These are phyloP conservation scores for Kuraishia piskuri DNA, from an alignment of 805 yeast genomes.

Conservation along the genomic window DNA sequence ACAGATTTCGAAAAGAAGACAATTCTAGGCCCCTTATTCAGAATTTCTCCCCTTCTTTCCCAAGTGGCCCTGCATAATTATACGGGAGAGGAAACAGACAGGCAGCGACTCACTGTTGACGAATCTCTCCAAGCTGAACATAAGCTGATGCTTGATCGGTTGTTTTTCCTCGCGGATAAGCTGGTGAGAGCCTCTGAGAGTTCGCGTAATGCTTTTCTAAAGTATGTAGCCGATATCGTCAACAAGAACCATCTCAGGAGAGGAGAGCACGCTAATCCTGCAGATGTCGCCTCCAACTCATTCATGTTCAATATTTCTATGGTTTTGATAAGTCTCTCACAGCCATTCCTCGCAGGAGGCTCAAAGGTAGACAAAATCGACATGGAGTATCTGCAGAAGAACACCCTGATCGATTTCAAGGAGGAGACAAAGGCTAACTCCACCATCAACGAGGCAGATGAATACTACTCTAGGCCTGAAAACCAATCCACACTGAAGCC, in stretches of 20 bases:
- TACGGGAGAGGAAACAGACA: conserved; percentile 23
- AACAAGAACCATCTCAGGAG: conserved; percentile 80
- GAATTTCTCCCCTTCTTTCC: conserved; percentile 63
- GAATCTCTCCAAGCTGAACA: conserved; percentile 60
- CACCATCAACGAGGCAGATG: conserved; percentile 60
- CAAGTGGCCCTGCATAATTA: conserved; percentile 41
- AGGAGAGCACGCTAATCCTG: conserved; percentile 71
- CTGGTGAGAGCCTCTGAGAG: conserved; percentile 64
- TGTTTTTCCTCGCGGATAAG: conserved; percentile 64
- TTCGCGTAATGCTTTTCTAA: conserved; percentile 56
- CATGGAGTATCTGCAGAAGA: conserved; percentile 53
- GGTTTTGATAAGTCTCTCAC: conserved; percentile 61
- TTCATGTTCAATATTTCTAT: conserved; percentile 71
- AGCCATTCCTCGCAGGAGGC: conserved; percentile 62
- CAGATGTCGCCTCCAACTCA: conserved; percentile 65
- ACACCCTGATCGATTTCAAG: conserved; percentile 47
- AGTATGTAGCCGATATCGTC: conserved; percentile 65
- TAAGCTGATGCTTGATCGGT: conserved; percentile 45
- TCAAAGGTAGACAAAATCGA: conserved; percentile 73
- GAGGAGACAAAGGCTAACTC: conserved; percentile 84
- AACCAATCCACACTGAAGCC: conserved; percentile 26
- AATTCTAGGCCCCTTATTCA: conserved; percentile 68
- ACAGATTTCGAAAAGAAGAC: conserved; percentile 52
- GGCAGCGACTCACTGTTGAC: conserved; percentile 40
- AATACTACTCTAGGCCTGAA: conserved; percentile 35